Evolutionary conservation across 805 yeast genomes (phyloP), one percentile per base, ranked within the genome.

Genomic region (Teunomyces gatunensis): DNA sequence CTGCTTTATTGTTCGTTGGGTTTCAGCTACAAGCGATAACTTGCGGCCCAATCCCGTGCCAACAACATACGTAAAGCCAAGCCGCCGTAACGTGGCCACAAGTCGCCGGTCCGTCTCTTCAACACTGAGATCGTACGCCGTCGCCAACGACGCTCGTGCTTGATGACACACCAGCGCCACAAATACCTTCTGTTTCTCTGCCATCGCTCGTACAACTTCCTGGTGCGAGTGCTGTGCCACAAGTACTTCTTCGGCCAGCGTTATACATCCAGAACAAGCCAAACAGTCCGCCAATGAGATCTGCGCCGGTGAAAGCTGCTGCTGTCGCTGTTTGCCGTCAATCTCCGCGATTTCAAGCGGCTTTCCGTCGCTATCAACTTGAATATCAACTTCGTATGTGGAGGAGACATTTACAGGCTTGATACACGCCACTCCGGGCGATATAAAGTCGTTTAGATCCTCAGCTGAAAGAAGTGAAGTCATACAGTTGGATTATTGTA

Each of bases 231-330:
- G 99, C 54, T 89, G 85, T 2, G 96, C 89, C 35, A 94, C 86
- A 40, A 94, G 70, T 5, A 94, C 89, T 52, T 92, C 96, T 62
- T 94, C 99, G n/a, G 97, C 95, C 4, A 96, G 87, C 0, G 99
- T 94, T 46, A 94, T 89, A 65, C 99, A 94, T 0, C 99, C 99
- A 6, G 95, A 83, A 61, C 99, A 94, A 0, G 99, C 99, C 46
- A 94, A 72, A 67, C 99, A 94, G 70, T 94, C 99, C 15, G 90
- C 84, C 44, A 94, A 69, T 1, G 94, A 86, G 41, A 94, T 92
- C 53, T 87, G 92, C 0, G 97, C 98, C 45, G 89, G 83, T 23
- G 84, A 77, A 5, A 89, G 70, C 15, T 73, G 69, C 30, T 76
- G 73, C 3, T 74, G 69, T 30, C 75, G 73, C 3, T 74, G 60